Evolutionary conservation across 768 basidiomycete species (phyloP), one percentile per base, ranked within the genome.

Genomic region (Heimioporus sp.): DNA sequence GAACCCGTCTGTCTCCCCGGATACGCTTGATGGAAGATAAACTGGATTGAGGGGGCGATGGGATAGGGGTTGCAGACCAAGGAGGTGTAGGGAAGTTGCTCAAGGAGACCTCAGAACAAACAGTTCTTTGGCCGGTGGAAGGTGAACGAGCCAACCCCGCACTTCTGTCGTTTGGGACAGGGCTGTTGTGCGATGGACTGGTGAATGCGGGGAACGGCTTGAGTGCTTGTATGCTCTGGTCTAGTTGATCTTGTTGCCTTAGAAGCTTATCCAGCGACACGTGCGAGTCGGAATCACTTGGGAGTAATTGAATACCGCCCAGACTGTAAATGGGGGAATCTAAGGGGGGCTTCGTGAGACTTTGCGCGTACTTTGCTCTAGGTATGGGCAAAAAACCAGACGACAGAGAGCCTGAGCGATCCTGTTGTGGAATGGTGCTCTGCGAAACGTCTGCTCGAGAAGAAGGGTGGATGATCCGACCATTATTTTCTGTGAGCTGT

Each of bases 21-120:
- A 58, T 50, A 35, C 67, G 68, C 35, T 52, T 53, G 34, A 58
- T 46, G 3, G 56, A 35, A 6, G 56, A 36, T 9, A 56, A 41
- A 19, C 46, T 31, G 24, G 55, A 42, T 30, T 64, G 24, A 44
- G 66, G 57, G 28, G 57, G 56, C 2, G 64, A 45, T 41, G 64
- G 54, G 43, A 55, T 13, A 4, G 57, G 51, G 12, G 47, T 43
- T 39, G 57, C 62, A 43, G 52, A 54, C 66, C 57, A 58, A 15
- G 88, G 86, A 32, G 86, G 88, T 34, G 76, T 69, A 5, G 87
- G 87, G 69, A 90, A 90, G 40, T 75, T 73, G 57, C 86, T 87
- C 46, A 90, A 69, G 4, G 88, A 87, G 54, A 89, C 80, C n/a
- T 86, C 84, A 19, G 66, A 68, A 12, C 51, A 65, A 46, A 63